phyloP scores from a whole-genome alignment of 225 moss, liverwort and hornwort species.

The Pleurozium schreberi region DNA sequence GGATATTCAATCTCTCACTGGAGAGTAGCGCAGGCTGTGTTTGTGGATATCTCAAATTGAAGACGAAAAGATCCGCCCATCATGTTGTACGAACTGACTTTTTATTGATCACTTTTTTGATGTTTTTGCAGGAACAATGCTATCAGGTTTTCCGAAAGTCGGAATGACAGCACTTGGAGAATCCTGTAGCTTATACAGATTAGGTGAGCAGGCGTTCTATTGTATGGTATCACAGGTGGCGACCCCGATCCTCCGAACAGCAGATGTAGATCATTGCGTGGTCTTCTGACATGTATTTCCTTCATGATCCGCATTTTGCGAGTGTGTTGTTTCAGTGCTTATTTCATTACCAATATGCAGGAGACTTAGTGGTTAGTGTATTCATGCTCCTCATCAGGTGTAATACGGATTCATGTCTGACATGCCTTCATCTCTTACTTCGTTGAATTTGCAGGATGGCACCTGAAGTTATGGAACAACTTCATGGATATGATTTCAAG shows the following conservation, averaged over 20 bases:
- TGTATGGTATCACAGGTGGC: background rate
- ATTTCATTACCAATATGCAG: background rate
- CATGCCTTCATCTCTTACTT: slow-evolving; percentile 4
- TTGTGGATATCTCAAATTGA: background rate
- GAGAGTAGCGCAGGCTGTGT: background rate
- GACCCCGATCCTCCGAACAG: background rate
- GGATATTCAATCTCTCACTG: background rate
- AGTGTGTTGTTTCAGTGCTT: background rate
- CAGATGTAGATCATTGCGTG: background rate
- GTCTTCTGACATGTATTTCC: background rate
- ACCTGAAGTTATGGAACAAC: slow-evolving; percentile 99
- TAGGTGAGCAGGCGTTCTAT: background rate
- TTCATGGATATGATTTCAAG: slow-evolving; percentile 99
- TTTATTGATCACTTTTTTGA: background rate
- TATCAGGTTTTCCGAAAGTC: background rate
- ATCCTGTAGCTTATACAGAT: background rate
- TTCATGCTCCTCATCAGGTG: background rate
- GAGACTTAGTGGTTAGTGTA: background rate
- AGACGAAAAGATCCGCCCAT: background rate
- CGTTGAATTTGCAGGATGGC: slow-evolving; percentile 68
- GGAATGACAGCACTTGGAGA: background rate
- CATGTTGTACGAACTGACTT: background rate
- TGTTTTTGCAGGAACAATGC: slow-evolving; percentile 17
- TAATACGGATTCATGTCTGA: background rate
- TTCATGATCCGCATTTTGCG: background rate